Conservation (phyloP, 305 asterid genomes). For the Petunia hybrid region DNA sequence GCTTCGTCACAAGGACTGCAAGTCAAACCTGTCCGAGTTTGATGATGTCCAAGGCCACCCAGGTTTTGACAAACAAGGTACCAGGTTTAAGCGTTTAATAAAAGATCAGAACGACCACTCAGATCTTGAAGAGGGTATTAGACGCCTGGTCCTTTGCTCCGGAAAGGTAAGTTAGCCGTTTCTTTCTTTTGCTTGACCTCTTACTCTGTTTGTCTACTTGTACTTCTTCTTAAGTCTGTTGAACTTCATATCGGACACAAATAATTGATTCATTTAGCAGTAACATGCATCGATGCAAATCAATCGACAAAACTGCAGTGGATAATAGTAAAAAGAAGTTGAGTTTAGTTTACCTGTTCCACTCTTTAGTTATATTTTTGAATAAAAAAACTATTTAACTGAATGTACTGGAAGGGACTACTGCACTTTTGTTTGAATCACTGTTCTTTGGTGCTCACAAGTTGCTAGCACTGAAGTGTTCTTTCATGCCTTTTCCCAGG, state of each 20-base stretch:
- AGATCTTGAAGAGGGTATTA: conserved; percentile 87
- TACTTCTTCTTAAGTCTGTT: conserved; percentile 18
- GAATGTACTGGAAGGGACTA: background rate
- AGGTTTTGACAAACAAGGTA: conserved; percentile 98
- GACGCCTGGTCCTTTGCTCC: conserved; percentile 88
- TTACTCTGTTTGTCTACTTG: background rate
- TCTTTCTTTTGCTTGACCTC: background rate
- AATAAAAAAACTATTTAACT: background rate
- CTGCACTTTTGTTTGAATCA: background rate
- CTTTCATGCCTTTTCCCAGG: conserved; percentile 50
- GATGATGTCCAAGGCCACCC: conserved; percentile 96
- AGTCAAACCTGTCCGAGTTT: conserved; percentile 87
- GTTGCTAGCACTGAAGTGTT: conserved; percentile 13
- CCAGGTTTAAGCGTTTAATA: conserved; percentile 93
- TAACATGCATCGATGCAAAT: background rate
- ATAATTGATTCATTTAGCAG: conserved; percentile 5
- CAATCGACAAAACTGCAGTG: background rate
- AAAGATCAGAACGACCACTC: conserved; percentile 88
- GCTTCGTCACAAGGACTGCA: conserved; percentile 75
- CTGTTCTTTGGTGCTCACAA: conserved; percentile 3
- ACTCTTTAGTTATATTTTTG: background rate
- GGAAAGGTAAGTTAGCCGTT: conserved; percentile 73
- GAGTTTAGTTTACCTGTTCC: background rate
- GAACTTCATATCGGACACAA: background rate
- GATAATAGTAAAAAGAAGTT: background rate